These are phyloP conservation scores for Aechmea fasciata DNA, from an alignment of 176 grass and related monocot species.

Conservation along the genomic window DNA sequence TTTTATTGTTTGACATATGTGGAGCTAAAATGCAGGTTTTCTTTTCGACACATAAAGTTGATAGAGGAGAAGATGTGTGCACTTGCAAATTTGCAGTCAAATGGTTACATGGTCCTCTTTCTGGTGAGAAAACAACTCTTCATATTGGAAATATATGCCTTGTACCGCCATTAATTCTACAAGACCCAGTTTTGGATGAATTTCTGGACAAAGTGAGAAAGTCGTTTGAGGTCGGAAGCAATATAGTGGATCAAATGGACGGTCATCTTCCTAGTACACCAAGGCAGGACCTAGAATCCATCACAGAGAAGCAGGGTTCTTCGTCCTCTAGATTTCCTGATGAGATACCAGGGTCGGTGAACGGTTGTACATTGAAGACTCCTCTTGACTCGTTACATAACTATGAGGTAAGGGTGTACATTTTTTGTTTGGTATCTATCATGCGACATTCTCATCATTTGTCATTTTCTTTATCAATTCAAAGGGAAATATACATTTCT, in stretches of 20 bases:
- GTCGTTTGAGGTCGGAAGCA: background rate
- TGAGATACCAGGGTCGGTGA: background rate
- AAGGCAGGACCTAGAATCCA: background rate
- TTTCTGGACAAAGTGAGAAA: background rate
- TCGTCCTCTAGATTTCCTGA: background rate
- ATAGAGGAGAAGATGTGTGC: slow-evolving; percentile 1
- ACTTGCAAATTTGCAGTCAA: background rate
- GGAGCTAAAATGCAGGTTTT: background rate
- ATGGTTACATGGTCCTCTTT: slow-evolving; percentile 3
- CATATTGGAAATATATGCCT: background rate
- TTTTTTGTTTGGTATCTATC: background rate
- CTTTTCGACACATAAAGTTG: background rate
- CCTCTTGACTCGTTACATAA: background rate
- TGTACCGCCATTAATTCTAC: background rate
- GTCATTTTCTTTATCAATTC: background rate
- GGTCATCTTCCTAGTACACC: background rate
- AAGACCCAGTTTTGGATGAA: background rate
- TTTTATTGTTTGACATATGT: too few species aligned
- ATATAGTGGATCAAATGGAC: background rate
- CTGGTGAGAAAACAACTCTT: background rate
- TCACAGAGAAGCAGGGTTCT: background rate
- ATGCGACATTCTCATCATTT: background rate
- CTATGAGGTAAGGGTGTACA: background rate
- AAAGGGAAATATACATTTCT: too few species aligned
- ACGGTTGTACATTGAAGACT: background rate